Conservation (phyloP, 495 filamentous ascomycete species). For the Aspergillus sclerotiicarbonarius region DNA sequence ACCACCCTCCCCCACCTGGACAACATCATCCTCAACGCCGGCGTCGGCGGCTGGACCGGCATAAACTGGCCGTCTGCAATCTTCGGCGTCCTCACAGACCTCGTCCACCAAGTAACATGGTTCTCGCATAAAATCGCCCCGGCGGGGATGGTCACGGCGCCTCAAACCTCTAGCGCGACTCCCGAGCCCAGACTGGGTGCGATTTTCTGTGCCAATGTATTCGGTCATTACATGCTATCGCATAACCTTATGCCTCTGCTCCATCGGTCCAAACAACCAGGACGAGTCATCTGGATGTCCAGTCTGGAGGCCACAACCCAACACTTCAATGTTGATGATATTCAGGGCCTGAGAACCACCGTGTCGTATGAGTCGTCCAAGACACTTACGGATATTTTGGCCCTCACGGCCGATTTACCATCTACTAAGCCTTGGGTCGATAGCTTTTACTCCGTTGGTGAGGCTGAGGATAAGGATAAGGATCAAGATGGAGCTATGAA, state of each 20-base stretch:
- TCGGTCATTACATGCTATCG: slow-evolving; percentile 89
- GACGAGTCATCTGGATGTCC: slow-evolving; percentile 71
- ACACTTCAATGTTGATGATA: slow-evolving; percentile 61
- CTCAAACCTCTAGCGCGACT: slow-evolving; percentile 23
- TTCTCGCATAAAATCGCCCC: slow-evolving; percentile 69
- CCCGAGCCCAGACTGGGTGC: slow-evolving; percentile 63
- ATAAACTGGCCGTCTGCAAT: slow-evolving; percentile 66
- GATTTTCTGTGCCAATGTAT: slow-evolving; percentile 88
- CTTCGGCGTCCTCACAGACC: slow-evolving; percentile 61
- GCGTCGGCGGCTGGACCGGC: slow-evolving; percentile 81
- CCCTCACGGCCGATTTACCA: slow-evolving; percentile 69
- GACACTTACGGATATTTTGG: slow-evolving; percentile 78
- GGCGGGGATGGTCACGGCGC: slow-evolving; percentile 52
- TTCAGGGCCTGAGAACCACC: slow-evolving; percentile 65
- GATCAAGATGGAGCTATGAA: background rate
- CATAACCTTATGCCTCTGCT: slow-evolving; percentile 77
- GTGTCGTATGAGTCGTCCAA: slow-evolving; percentile 82
- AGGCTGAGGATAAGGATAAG: slow-evolving; percentile 16
- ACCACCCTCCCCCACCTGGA: slow-evolving; percentile 66
- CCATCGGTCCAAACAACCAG: slow-evolving; percentile 41
- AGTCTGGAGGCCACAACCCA: slow-evolving; percentile 67
- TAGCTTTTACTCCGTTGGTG: slow-evolving; percentile 50
- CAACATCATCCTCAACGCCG: slow-evolving; percentile 81
- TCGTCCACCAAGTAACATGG: slow-evolving; percentile 69
- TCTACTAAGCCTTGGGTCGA: slow-evolving; percentile 55